A percentile compares a stretch with the other conserved stretches of the same genome.
These are phyloP conservation scores for Senecio squalidus DNA, from an alignment of 140 eudicot genomes.

Conservation along the genomic window DNA sequence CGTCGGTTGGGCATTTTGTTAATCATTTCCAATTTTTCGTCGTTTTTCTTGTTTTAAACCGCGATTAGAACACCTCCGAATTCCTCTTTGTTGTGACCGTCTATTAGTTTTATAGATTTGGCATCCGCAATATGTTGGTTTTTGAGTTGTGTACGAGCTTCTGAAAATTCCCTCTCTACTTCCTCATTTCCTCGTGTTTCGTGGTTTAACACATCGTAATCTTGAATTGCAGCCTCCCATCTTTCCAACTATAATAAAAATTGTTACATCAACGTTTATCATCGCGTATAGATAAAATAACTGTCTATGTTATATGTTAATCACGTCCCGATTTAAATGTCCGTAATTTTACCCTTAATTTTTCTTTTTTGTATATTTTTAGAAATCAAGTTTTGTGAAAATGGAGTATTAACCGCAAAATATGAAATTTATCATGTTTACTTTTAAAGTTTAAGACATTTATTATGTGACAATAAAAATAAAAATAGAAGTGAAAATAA, in stretches of 20 bases:
- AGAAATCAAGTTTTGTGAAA: too few relatives aligned
- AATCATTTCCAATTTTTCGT: neutral
- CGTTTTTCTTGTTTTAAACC: slow-evolving; percentile 16
- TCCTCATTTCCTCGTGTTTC: slow-evolving; percentile 53
- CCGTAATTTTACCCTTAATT: too few relatives aligned
- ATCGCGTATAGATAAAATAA: too few relatives aligned
- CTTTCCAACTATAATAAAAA: slow-evolving; percentile 44
- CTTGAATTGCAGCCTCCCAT: slow-evolving; percentile 78
- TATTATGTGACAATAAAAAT: too few relatives aligned
- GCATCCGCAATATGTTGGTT: slow-evolving; percentile 32
- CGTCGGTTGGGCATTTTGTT: slow-evolving; percentile 1
- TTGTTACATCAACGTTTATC: too few relatives aligned
- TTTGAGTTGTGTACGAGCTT: slow-evolving; percentile 52
- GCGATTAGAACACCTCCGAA: slow-evolving; percentile 20
- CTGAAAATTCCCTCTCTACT: slow-evolving; percentile 34
- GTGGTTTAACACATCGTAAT: slow-evolving; percentile 54
- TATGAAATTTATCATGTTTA: too few relatives aligned
- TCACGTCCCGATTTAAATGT: too few relatives aligned
- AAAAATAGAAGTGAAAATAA: too few relatives aligned
- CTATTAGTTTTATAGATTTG: slow-evolving; percentile 20
- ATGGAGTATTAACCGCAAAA: too few relatives aligned
- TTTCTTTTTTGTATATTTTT: too few relatives aligned
- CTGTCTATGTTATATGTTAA: too few relatives aligned
- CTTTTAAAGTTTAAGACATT: too few relatives aligned
- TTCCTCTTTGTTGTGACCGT: neutral